Conservation (phyloP, 2,329 filamentous ascomycete genomes). For the Colletotrichum sublineola region DNA sequence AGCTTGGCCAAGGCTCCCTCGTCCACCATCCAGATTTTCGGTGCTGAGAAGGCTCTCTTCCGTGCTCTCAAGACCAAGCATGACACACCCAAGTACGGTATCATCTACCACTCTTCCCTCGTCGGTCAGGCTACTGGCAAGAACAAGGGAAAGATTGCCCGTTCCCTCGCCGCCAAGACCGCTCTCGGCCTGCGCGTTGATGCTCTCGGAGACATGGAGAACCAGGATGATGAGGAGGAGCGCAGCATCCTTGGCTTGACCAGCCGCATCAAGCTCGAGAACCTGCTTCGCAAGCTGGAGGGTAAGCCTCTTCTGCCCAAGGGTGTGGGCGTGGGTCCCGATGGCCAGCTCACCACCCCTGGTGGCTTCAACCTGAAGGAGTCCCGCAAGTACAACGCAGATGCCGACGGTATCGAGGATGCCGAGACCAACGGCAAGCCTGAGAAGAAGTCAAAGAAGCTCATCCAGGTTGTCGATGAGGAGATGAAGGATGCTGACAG, state of each 20-base stretch:
- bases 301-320: conserved; percentile 88
- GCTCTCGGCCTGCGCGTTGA: conserved; percentile 94
- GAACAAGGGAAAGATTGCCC: conserved; percentile 99
- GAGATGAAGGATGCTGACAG: conserved; percentile 55
- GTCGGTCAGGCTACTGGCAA: conserved; percentile 97
- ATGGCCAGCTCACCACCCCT: conserved; percentile 72
- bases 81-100: conserved; percentile 97
- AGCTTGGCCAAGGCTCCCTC: conserved; percentile 95
- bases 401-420: conserved; percentile 86
- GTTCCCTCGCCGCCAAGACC: conserved; percentile 94
- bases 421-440: conserved; percentile 60
- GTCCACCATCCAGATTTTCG: conserved; percentile 97
- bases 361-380: conserved; percentile 94
- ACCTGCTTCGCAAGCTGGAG: conserved; percentile 82
- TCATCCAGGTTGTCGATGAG: conserved; percentile 63
- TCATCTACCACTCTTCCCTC: conserved; percentile 91
- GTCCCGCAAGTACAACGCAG: conserved; percentile 91
- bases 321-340: conserved; percentile 80
- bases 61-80: conserved; percentile 99
- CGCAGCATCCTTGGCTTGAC: conserved; percentile 83
- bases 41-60: conserved; percentile 99
- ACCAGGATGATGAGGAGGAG: conserved; percentile 88
- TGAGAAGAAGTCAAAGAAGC: conserved; percentile 49
- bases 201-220: conserved; percentile 74
- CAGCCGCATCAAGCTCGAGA: conserved; percentile 80